A percentile compares a stretch with the other conserved stretches of the same genome.
Evolutionary conservation across 176 grass and related monocot species (phyloP).

Genomic region (Metroxylon sagu): DNA sequence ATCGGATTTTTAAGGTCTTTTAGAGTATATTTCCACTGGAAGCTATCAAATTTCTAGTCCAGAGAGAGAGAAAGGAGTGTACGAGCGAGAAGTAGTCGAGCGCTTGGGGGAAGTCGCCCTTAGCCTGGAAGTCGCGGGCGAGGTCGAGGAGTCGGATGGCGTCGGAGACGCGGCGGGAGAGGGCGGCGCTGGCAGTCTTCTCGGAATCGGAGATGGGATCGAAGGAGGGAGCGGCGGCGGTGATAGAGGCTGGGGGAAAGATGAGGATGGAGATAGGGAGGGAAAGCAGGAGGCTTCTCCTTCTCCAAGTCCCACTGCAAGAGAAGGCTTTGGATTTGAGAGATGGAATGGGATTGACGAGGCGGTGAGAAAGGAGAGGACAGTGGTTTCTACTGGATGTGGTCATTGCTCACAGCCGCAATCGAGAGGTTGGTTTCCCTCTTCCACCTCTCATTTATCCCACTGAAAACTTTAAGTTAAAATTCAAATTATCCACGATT

Average conservation of each 20-base stretch:
- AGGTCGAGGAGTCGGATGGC: conserved; percentile 51
- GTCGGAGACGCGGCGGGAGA: conserved; percentile 52
- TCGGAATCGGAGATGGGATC: conserved; percentile 50
- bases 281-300: conserved; percentile 29
- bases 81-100: conserved; percentile 67
- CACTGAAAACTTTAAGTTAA: no score
- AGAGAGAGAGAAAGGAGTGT: background rate
- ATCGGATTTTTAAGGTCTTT: background rate
- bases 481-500: no score
- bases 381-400: no score
- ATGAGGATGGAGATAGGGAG: conserved; percentile 31
- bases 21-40: no score
- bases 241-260: background rate
- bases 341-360: conserved; percentile 4
- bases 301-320: background rate
- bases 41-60: no score
- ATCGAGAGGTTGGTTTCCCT: no score
- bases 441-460: no score
- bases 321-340: background rate
- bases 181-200: conserved; percentile 31
- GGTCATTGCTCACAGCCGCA: no score
- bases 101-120: conserved; percentile 59
- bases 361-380: background rate
- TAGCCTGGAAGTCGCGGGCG: conserved; percentile 71
- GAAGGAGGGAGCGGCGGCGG: conserved; percentile 17